phyloP scores from a whole-genome alignment of 441 rosid genomes.

The Brassica hybrid region DNA sequence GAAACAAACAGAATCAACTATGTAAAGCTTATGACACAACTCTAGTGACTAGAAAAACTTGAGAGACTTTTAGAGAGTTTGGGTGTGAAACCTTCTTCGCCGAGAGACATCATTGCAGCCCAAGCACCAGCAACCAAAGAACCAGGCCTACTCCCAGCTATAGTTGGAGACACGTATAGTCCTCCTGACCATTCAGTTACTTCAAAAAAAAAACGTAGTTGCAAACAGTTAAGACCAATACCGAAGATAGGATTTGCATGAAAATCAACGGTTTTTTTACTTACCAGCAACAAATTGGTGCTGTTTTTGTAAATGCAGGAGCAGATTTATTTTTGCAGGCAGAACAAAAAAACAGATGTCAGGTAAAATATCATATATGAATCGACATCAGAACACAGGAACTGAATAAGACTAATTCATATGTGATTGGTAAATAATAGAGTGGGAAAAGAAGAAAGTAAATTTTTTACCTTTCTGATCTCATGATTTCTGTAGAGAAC shows the following conservation, averaged over 20 bases:
- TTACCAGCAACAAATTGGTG: conserved; percentile 98
- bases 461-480: conserved; percentile 74
- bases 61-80: neutral
- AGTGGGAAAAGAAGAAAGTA: conserved; percentile 20
- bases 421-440: conserved; percentile 8
- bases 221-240: neutral
- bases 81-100: conserved; percentile 73
- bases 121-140: conserved; percentile 93
- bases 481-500: conserved; percentile 96
- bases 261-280: conserved; percentile 28
- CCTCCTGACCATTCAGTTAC: conserved; percentile 99
- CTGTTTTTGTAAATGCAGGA: conserved; percentile 55
- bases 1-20: conserved; percentile 25
- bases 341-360: conserved; percentile 40
- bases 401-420: conserved; percentile 30
- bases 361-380: neutral
- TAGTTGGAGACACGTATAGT: conserved; percentile 87
- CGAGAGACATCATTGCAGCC: conserved; percentile 95
- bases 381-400: conserved; percentile 12
- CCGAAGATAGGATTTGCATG: neutral
- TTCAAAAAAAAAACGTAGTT: conserved; percentile 45
- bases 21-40: conserved; percentile 16
- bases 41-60: neutral
- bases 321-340: conserved; percentile 24
- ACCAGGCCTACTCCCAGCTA: conserved; percentile 97